Conservation (phyloP, 139 green algal genomes). For the Raphidocelis subcapitata region DNA sequence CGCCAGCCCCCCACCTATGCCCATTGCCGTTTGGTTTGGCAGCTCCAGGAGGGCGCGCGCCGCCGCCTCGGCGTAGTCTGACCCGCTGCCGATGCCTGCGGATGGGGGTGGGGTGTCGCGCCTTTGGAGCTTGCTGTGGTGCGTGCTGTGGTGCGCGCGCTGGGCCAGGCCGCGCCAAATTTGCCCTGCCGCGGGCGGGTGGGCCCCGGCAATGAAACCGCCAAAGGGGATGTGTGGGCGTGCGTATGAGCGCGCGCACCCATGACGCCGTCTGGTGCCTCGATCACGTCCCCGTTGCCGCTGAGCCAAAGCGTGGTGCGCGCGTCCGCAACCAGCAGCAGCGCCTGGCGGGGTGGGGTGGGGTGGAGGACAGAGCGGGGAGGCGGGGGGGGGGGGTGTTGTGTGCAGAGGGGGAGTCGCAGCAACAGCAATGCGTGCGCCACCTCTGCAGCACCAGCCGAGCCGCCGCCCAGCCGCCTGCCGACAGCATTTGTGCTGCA, state of each 20-base stretch:
- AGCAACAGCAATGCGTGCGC: no score
- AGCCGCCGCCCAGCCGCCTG: no score
- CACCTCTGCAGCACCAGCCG: no score
- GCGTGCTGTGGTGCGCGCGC: not conserved
- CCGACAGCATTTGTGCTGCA: no score
- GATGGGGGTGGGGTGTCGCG: not conserved
- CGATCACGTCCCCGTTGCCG: constrained; percentile 89
- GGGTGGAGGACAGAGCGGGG: no score
- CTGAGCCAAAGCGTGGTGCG: constrained; percentile 75
- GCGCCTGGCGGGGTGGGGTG: no score
- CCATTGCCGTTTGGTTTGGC: no score
- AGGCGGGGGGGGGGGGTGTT: no score
- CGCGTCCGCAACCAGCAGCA: constrained; percentile 84
- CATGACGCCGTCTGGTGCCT: constrained; percentile 85
- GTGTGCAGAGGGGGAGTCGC: no score
- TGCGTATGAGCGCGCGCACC: constrained; percentile 16
- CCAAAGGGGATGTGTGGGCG: not conserved
- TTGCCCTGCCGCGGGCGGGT: not conserved
- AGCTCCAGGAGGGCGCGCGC: constrained; percentile 56
- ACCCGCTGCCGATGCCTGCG: constrained; percentile 51
- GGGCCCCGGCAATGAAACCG: not conserved
- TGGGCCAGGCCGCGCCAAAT: not conserved
- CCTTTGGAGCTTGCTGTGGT: not conserved
- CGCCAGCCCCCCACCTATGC: no score
- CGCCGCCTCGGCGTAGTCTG: constrained; percentile 52